Conservation (phyloP, 176 grass and related monocot species). For the Triticum urartu region DNA sequence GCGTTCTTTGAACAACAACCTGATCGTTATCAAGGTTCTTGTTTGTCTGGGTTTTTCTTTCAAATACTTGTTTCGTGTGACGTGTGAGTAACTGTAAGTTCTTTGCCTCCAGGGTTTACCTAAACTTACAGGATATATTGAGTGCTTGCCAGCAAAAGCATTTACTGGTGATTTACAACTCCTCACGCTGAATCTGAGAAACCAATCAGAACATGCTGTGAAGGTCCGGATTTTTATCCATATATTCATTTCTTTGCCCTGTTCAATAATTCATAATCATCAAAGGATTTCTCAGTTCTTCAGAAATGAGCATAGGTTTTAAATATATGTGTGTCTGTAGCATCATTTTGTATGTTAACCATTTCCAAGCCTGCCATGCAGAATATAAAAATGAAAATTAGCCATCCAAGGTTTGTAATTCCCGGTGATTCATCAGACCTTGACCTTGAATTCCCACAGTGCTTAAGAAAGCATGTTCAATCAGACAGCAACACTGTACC, state of each 20-base stretch:
- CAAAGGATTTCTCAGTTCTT: conserved; percentile 12
- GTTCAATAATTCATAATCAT: conserved; percentile 10
- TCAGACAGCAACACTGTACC: conserved; percentile 36
- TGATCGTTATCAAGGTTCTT: conserved; percentile 93
- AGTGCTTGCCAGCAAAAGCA: conserved; percentile 59
- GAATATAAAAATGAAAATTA: conserved; percentile 95
- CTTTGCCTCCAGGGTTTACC: conserved; percentile 65
- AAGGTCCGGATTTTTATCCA: conserved; percentile 55
- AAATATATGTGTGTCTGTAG: neutral
- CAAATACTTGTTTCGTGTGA: conserved; percentile 24
- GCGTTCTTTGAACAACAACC: conserved; percentile 44
- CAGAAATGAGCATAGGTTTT: neutral
- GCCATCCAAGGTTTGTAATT: conserved; percentile 80
- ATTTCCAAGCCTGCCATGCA: conserved; percentile 47
- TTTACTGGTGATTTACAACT: conserved; percentile 79
- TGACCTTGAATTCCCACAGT: conserved; percentile 56
- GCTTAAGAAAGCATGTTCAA: conserved; percentile 52
- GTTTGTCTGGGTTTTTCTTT: conserved; percentile 14
- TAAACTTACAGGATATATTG: conserved; percentile 81
- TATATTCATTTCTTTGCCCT: neutral
- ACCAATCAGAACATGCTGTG: conserved; percentile 76
- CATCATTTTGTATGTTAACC: conserved; percentile 24
- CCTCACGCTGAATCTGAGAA: conserved; percentile 68
- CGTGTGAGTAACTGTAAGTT: conserved; percentile 25
- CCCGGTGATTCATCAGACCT: conserved; percentile 49